Percentiles rank a stretch among this genome's conserved stretches.
These are phyloP conservation scores for Venturia oleaginea DNA, from an alignment of 2,329 filamentous ascomycete genomes.

Conservation along the genomic window DNA sequence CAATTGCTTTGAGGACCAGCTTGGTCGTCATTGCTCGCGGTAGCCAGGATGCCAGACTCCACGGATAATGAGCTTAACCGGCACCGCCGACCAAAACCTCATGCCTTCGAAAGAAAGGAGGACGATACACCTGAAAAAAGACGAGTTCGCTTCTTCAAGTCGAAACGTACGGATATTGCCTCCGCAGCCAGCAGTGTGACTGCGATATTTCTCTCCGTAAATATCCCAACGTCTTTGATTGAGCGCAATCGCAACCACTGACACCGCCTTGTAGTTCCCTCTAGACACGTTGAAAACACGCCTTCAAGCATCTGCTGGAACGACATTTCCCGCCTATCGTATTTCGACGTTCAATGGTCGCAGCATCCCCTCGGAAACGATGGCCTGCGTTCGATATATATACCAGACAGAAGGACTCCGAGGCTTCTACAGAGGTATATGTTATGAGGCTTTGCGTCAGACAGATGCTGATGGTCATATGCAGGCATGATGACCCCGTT, in stretches of 20 bases:
- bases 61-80: constrained; percentile 17
- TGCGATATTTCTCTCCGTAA: neutral
- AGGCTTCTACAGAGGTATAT: constrained; percentile 43
- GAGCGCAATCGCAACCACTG: constrained; percentile 70
- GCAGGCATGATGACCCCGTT: constrained; percentile 70
- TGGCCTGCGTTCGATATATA: constrained; percentile 65
- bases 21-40: constrained; percentile 41
- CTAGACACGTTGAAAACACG: constrained; percentile 11
- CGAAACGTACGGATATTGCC: constrained; percentile 71
- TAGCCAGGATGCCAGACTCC: constrained; percentile 32
- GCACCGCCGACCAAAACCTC: constrained; percentile 25
- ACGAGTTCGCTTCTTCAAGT: constrained; percentile 51
- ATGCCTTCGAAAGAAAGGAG: constrained; percentile 22
- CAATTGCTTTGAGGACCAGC: constrained; percentile 53
- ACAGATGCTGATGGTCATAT: constrained; percentile 13
- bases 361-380: constrained; percentile 63
- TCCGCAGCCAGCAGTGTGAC: constrained; percentile 45
- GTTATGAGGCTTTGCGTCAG: constrained; percentile 12
- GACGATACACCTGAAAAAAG: neutral
- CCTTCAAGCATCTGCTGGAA: constrained; percentile 17
- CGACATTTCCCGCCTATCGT: constrained; percentile 16
- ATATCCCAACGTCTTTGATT: neutral
- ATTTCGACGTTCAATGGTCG: constrained; percentile 7
- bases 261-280: constrained; percentile 17
- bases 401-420: constrained; percentile 50